Conservation (phyloP, 2,329 filamentous ascomycete species). For the Onygenales sp. region DNA sequence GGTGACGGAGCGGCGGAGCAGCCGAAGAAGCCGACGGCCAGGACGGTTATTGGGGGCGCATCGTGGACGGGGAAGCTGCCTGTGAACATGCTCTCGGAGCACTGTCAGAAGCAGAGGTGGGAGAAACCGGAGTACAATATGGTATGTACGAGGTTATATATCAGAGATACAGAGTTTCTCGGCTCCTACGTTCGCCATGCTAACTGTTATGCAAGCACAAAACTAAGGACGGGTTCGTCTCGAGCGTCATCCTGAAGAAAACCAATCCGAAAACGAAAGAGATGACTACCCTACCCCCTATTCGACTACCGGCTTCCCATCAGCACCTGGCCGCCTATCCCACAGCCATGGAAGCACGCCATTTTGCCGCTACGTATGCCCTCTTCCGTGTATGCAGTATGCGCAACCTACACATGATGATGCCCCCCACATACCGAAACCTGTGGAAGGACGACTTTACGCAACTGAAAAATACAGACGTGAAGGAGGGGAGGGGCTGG, state of each 20-base stretch:
- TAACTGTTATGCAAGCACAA: conserved; percentile 42
- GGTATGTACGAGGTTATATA: conserved; percentile 34
- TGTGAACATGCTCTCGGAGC: conserved; percentile 84
- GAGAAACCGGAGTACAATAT: conserved; percentile 86
- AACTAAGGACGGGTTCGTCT: conserved; percentile 64
- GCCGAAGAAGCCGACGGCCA: conserved; percentile 52
- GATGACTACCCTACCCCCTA: conserved; percentile 63
- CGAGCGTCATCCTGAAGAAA: conserved; percentile 66
- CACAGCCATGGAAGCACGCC: conserved; percentile 79
- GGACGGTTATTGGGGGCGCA: conserved; percentile 80
- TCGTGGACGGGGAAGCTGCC: conserved; percentile 98
- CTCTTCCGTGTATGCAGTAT: conserved; percentile 89
- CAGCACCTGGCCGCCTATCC: conserved; percentile 66
- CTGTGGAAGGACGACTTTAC: conserved; percentile 87
- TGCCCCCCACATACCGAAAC: conserved; percentile 81
- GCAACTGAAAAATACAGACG: conserved; percentile 68
- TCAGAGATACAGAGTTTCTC: not conserved
- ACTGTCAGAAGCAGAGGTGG: conserved; percentile 95
- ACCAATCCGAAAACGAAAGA: conserved; percentile 76
- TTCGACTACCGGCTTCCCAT: conserved; percentile 68
- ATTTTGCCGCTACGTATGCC: conserved; percentile 86
- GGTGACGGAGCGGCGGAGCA: conserved; percentile 29
- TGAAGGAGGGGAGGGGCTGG: conserved; percentile 68
- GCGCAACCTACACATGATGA: conserved; percentile 89
- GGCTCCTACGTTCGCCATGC: not conserved